These are phyloP conservation scores for Rhizopus sp. DNA, from an alignment of 371 early-diverging fungal species.

Conservation along the genomic window DNA sequence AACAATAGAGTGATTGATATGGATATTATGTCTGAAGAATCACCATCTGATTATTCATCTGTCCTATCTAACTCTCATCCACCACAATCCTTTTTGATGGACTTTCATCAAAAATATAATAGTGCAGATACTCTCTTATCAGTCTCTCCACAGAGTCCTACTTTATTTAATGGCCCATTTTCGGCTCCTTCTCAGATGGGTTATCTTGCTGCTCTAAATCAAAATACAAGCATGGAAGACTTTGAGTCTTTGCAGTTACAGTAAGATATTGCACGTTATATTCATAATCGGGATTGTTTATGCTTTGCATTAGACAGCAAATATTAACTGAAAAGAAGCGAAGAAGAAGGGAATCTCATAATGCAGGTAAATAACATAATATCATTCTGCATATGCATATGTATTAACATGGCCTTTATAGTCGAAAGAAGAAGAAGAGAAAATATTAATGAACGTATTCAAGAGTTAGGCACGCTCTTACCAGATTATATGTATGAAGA, in stretches of 20 bases:
- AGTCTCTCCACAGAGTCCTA: slow-evolving; percentile 8
- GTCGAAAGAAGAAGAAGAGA: slow-evolving; percentile 95
- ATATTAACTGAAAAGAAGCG: slow-evolving; percentile 78
- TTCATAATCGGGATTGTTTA: background rate
- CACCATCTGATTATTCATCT: slow-evolving; percentile 28
- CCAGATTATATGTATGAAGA: slow-evolving; percentile 74
- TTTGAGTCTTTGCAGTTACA: slow-evolving; percentile 47
- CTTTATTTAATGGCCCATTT: slow-evolving; percentile 26
- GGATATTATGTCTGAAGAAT: slow-evolving; percentile 15
- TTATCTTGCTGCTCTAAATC: slow-evolving; percentile 21
- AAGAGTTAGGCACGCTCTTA: slow-evolving; percentile 86
- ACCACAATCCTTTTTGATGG: slow-evolving; percentile 12
- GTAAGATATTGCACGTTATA: slow-evolving; percentile 28
- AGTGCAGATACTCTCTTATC: slow-evolving; percentile 6
- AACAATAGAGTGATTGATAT: background rate
- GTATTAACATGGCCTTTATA: slow-evolving; percentile 16
- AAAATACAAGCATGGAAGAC: slow-evolving; percentile 33
- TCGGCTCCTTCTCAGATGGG: slow-evolving; percentile 52
- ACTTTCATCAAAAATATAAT: slow-evolving; percentile 10
- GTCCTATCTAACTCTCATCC: slow-evolving; percentile 12
- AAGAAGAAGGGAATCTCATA: slow-evolving; percentile 93
- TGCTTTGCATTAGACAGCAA: slow-evolving; percentile 31
- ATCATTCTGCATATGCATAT: background rate
- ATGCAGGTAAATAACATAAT: slow-evolving; percentile 67
- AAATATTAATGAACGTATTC: slow-evolving; percentile 97